Percentiles rank a stretch among this genome's conserved stretches.
These are phyloP conservation scores for Fusarium illudens DNA, from an alignment of 2,329 filamentous ascomycete species.

Conservation along the genomic window DNA sequence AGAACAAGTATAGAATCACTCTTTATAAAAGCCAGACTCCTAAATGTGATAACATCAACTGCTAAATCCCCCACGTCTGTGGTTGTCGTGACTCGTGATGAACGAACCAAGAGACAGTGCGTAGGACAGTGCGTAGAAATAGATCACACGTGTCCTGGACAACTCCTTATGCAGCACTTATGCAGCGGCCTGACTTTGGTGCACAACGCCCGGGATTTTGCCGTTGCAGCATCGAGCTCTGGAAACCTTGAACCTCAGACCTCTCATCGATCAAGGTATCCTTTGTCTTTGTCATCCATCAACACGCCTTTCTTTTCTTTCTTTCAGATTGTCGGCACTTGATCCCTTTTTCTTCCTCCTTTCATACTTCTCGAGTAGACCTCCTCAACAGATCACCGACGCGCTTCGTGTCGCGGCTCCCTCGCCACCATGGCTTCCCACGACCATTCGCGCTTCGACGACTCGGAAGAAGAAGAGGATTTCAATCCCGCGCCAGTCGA, in stretches of 20 bases:
- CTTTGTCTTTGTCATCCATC: conserved; percentile 38
- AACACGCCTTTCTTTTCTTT: conserved; percentile 13
- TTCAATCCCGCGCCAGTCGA: conserved; percentile 86
- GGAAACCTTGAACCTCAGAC: conserved; percentile 13
- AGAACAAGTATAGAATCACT: too few relatives aligned
- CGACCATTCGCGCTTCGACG: conserved; percentile 61
- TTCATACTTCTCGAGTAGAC: conserved; percentile 1
- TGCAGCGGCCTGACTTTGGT: conserved; percentile 8
- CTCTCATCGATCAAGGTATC: conserved; percentile 16
- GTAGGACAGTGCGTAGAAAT: not conserved
- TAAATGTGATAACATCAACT: not conserved
- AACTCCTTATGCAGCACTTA: conserved; percentile 9
- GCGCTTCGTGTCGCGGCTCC: conserved; percentile 31
- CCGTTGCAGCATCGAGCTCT: conserved; percentile 25
- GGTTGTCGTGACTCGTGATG: not conserved
- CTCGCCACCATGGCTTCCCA: conserved; percentile 55
- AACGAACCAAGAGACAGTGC: not conserved
- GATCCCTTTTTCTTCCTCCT: conserved; percentile 5
- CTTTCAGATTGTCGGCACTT: conserved; percentile 1
- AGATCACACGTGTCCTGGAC: not conserved
- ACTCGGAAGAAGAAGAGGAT: conserved; percentile 82
- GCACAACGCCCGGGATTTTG: conserved; percentile 30
- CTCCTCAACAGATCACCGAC: conserved; percentile 8
- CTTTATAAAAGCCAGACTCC: too few relatives aligned
- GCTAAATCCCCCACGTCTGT: not conserved